Conservation (phyloP, 1,284 basidiomycete genomes). For the Puccinia polysora region DNA sequence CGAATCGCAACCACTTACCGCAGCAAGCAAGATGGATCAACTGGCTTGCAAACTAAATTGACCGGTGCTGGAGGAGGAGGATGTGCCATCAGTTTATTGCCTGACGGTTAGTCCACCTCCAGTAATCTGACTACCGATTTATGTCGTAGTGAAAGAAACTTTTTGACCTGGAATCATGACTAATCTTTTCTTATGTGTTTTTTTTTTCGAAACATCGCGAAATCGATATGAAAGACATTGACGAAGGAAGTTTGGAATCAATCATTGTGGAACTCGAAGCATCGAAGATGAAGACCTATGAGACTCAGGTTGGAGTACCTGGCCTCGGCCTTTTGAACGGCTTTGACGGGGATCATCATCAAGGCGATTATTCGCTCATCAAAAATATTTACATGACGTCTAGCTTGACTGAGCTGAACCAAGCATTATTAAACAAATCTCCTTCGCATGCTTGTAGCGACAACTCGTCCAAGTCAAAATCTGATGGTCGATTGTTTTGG, state of each 20-base stretch:
- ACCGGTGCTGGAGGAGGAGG: slow-evolving; percentile 99
- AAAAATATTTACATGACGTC: background rate
- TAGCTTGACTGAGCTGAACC: slow-evolving; percentile 5
- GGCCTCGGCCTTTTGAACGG: slow-evolving; percentile 20
- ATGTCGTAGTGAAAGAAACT: too few species aligned
- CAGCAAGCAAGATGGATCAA: too few species aligned
- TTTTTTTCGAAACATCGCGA: background rate
- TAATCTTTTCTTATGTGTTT: background rate
- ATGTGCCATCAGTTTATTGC: slow-evolving; percentile 90
- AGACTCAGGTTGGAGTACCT: slow-evolving; percentile 19
- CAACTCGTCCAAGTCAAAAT: too few species aligned
- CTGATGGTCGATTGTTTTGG: too few species aligned
- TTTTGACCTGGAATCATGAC: too few species aligned
- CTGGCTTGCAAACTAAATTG: slow-evolving; percentile 79
- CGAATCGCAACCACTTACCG: slow-evolving; percentile 62
- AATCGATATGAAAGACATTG: background rate
- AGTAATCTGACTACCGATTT: too few species aligned
- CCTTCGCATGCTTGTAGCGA: too few species aligned
- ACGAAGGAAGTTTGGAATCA: background rate
- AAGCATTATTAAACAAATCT: background rate
- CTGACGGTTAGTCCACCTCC: slow-evolving; percentile 63
- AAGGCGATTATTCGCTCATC: background rate
- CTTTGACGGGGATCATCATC: slow-evolving; percentile 12
- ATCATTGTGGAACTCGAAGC: slow-evolving; percentile 4
- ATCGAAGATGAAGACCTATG: slow-evolving; percentile 8